Base-by-base conservation (phyloP, 2,329 filamentous ascomycete genomes). In the Chaetothyriales sp. region DNA sequence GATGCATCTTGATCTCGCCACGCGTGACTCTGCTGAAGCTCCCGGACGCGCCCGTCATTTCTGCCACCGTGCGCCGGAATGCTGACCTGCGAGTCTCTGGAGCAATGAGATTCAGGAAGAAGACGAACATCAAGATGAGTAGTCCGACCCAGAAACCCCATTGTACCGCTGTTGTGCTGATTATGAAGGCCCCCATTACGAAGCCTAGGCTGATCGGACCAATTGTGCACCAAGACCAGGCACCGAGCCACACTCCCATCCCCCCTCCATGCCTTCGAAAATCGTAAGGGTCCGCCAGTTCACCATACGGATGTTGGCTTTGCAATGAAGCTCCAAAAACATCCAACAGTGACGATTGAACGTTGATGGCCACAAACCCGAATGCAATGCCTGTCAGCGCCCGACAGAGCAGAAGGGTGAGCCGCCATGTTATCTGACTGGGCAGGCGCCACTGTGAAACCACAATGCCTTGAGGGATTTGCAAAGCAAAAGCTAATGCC, bases 121-220 rank as follows among this genome's bases (percentile, higher is more conserved):
- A 69, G 5, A 84, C 79, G 22, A 75, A 66, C 2, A 80, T 80
- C 46, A 85, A 73, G 40, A 88, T 69, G 25, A 85, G 76, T 54
- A 87, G 81, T 54, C 81, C 80, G 62, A 87, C 69, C 64, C 87
- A 88, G 64, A 89, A 86, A 0, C 85, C 85, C 83, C 82, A 89
- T 1, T 77, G 76, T 1, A 85, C 83, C 49, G 76, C 74, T 33
- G 81, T 65, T 8, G 65, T 66, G 56, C 82, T 77, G 59, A 89
- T 86, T 59, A 89, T 77, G 40, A 75, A 69, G 9, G 84, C 83
- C 2, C 86, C 86, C 43, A 86, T 71, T 52, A 85, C 69, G 62
- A 89, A 89, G 0, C 86, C 85, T 40, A 87, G 63, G 0, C 80
- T 78, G 19, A 89, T 73, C 19, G 83, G 86, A 5, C 81, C 83